Percentiles rank a stretch among this genome's conserved stretches.
phyloP scores from a whole-genome alignment of 1,139 yeast genomes.

The Zygosaccharomyces sapae region DNA sequence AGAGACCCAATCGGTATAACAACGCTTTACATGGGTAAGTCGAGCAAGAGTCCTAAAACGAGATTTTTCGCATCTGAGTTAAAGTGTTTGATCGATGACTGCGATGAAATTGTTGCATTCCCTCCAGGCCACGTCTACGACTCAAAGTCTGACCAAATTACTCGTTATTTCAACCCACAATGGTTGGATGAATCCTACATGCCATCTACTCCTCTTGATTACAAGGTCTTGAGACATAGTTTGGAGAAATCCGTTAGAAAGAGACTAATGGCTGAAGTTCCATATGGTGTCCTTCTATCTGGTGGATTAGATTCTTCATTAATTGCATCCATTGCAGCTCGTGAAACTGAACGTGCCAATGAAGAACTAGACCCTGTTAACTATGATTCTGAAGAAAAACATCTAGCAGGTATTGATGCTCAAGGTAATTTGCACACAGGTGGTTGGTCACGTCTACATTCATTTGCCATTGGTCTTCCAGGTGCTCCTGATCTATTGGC shows the following conservation, averaged over 20 bases:
- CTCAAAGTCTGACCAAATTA: slow-evolving; percentile 76
- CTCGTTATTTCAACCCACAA: slow-evolving; percentile 83
- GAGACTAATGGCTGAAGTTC: slow-evolving; percentile 99
- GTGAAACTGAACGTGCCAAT: slow-evolving; percentile 85
- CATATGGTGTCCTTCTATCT: slow-evolving; percentile 91
- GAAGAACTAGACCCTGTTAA: slow-evolving; percentile 40
- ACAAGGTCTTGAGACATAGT: slow-evolving; percentile 63
- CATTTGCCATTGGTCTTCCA: slow-evolving; percentile 95
- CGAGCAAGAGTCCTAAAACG: slow-evolving; percentile 63
- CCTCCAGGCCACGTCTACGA: slow-evolving; percentile 99
- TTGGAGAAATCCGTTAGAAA: slow-evolving; percentile 95
- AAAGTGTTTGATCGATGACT: slow-evolving; percentile 88
- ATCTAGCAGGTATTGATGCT: slow-evolving; percentile 89
- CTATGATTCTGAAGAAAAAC: slow-evolving; percentile 45
- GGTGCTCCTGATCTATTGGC: slow-evolving; percentile 97
- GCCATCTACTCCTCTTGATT: slow-evolving; percentile 74
- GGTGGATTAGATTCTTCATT: slow-evolving; percentile 97
- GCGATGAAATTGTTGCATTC: slow-evolving; percentile 89
- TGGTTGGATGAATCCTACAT: slow-evolving; percentile 86
- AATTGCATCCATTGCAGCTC: slow-evolving; percentile 94
- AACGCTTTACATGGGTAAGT: slow-evolving; percentile 90
- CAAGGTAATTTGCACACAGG: slow-evolving; percentile 71
- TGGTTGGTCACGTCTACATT: slow-evolving; percentile 86
- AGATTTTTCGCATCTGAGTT: slow-evolving; percentile 90
- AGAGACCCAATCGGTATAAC: slow-evolving; percentile 98